Evolutionary conservation across 2,329 filamentous ascomycete genomes (phyloP), one percentile per base, ranked within the genome.

Genomic region (Verticillium nonalfalfae): DNA sequence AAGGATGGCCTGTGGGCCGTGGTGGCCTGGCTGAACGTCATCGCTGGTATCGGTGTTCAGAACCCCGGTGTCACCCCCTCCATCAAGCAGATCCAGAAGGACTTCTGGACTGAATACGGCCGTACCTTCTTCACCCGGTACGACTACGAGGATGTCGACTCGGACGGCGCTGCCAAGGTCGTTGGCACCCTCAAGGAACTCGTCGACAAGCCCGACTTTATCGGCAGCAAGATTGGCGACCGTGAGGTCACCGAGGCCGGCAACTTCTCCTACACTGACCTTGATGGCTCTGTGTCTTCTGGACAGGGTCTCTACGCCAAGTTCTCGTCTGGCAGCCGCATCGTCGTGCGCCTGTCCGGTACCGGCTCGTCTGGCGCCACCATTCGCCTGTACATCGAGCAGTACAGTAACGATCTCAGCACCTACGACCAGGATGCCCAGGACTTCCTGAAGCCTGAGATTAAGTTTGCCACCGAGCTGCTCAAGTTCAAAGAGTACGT

Each of bases 121-220:
- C 93, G 95, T 63, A 97, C 93, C 36, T 99, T 98, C 84, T 99
- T 99, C 85, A 99, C 95, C 54, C 91, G 95, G 66, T 98, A 98
- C 78, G 95, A 99, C 79, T 99, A 97, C 79, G 95, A 99, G 79
- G 86, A 96, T 68, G 93, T 96, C 67, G 93, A 97, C 79, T 90
- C 88, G 56, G 92, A 94, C 9, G 93, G 91, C 50, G 95, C 95
- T 65, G 90, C 90, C 80, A 94, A 96, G 80, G 88, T 99, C 62
- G 90, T 97, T 56, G 88, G 86, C 61, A 88, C 91, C 71, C 83
- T 99, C 71, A 84, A 88, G 70, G 87, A 89, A 66, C 84, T 96
- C 67, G 91, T 97, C 70, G 87, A 86, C 45, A 85, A 91, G 68
- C 74, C 82, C 59, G 79, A 75, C 62, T 97, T 98, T 70, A 81